These are phyloP conservation scores for Cyclotella cryptica DNA, from an alignment of 108 stramenopile genomes.

Conservation along the genomic window DNA sequence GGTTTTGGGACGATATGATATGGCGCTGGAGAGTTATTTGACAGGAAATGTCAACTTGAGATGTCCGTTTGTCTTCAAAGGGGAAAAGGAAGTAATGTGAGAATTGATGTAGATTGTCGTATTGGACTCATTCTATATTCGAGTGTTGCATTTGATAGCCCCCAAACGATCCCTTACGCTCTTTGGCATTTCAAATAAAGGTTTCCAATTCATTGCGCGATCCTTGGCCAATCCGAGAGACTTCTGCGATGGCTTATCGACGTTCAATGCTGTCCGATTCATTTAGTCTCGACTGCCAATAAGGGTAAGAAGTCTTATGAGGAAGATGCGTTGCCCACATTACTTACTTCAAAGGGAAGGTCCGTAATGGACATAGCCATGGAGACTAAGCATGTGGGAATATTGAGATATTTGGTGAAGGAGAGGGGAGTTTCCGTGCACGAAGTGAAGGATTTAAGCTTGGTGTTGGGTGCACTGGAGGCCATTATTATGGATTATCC, in stretches of 20 bases:
- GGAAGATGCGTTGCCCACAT: conserved; percentile 52
- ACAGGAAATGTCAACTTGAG: conserved; percentile 87
- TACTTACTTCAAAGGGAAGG: conserved; percentile 74
- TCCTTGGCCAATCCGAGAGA: conserved; percentile 73
- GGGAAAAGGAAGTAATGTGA: conserved; percentile 55
- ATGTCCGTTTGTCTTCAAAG: conserved; percentile 67
- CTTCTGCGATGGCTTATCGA: conserved; percentile 87
- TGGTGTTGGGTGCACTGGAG: conserved; percentile 72
- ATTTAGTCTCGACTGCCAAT: conserved; percentile 56
- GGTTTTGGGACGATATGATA: conserved; percentile 69
- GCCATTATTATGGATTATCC: conserved; percentile 46
- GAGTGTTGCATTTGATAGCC: no score
- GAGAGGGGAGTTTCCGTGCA: conserved; percentile 73
- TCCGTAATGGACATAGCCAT: conserved; percentile 81
- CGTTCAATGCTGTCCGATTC: conserved; percentile 81
- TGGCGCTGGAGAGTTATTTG: conserved; percentile 72
- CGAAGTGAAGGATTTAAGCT: conserved; percentile 69
- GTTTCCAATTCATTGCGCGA: conserved; percentile 85
- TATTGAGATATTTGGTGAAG: conserved; percentile 77
- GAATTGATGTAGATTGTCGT: conserved; percentile 17
- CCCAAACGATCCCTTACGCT: no score
- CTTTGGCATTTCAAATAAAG: conserved; percentile 5
- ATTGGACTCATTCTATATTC: no score
- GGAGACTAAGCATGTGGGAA: conserved; percentile 58
- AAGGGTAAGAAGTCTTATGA: conserved; percentile 25